Percentiles rank a stretch among this genome's conserved stretches.
Evolutionary conservation across 2,329 filamentous ascomycete genomes (phyloP).

Genomic region (Apiospora aurea): DNA sequence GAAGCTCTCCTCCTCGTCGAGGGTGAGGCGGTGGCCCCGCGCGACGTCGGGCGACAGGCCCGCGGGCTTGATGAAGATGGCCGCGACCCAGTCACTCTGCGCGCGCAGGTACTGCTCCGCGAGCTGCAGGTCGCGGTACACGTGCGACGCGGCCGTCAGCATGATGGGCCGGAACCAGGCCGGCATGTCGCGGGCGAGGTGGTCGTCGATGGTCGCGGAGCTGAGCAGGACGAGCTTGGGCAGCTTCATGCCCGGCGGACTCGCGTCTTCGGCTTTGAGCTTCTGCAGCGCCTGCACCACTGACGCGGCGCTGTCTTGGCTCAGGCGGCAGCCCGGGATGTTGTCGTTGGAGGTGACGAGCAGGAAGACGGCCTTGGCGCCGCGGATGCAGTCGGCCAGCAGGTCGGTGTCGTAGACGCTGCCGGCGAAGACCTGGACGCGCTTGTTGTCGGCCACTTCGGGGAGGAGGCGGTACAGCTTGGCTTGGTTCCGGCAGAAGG

Average conservation of each 20-base stretch:
- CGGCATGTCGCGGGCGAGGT: conserved; percentile 43
- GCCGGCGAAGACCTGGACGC: conserved; percentile 50
- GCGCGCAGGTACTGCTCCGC: conserved; percentile 47
- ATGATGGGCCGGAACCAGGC: conserved; percentile 40
- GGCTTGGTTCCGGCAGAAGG: conserved; percentile 51
- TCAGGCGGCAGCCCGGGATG: conserved; percentile 48
- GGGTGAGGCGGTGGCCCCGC: conserved; percentile 49
- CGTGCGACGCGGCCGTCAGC: conserved; percentile 41
- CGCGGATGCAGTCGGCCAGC: conserved; percentile 46
- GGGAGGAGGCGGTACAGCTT: conserved; percentile 49
- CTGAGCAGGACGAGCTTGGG: conserved; percentile 53
- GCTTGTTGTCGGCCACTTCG: conserved; percentile 38
- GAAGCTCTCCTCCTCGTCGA: conserved; percentile 46
- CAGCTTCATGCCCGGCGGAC: conserved; percentile 24
- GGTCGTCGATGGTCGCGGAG: conserved; percentile 50
- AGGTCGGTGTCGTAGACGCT: conserved; percentile 48
- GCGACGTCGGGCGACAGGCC: conserved; percentile 45
- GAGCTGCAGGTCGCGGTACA: conserved; percentile 47
- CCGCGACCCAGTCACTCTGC: conserved; percentile 45
- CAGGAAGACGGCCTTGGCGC: conserved; percentile 48
- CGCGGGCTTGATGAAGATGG: conserved; percentile 51
- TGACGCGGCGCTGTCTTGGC: conserved; percentile 43
- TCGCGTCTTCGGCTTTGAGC: conserved; percentile 31
- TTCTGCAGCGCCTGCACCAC: conserved; percentile 47
- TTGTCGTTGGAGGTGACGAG: conserved; percentile 51